Base-by-base conservation (phyloP, 1,284 basidiomycete species). In the Inonotus hispidus region DNA sequence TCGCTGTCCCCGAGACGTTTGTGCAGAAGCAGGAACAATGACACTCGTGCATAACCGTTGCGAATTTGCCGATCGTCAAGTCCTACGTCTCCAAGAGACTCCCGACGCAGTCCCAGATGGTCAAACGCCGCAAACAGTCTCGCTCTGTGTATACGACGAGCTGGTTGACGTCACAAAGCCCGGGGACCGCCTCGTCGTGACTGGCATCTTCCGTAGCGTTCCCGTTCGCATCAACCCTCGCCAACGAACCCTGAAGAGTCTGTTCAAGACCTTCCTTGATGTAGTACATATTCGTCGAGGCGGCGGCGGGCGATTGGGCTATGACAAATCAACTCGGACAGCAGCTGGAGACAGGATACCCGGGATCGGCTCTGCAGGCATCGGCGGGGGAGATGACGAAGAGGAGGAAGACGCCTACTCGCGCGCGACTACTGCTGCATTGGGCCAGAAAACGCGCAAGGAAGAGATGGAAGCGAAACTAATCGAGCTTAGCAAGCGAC, bases 51-150 rank as follows among this genome's bases (percentile, higher is more conserved):
- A 99, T 80, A 99, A 99, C 71, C 91, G 96, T 59, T 98, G 91
- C 73, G 90, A 93, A 66, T 99, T 98, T 70, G 90, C 93, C 35
- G 95, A 99, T 75, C 82, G 96, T 58, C 97, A 99, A 72, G 92
- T 98, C 50, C 89, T 98, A 60, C 84, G 96, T 46, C 78, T 99
- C 3, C 96, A 99, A 72, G 96, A 99, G 73, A 99, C 96, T 0
- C 96, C 96, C 0, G 97, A 99, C 69, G 93, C 90, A 6, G 95
- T 99, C 0, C 96, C 96, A 1, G 96, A 98, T 73, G 97, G 96
- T 19, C 96, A 98, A 73, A 99, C 96, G 1, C 96, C 96, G 0
- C 95, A 98, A 70, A 98, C 95, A 0, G 94, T 99, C 58, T 95
- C 92, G 1, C 75, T 99, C 61, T 96, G 95, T 71, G 91, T 93